Percentiles rank a stretch among this genome's conserved stretches.
Evolutionary conservation across 1,284 basidiomycete genomes (phyloP).

Genomic region (Boletus mariae): DNA sequence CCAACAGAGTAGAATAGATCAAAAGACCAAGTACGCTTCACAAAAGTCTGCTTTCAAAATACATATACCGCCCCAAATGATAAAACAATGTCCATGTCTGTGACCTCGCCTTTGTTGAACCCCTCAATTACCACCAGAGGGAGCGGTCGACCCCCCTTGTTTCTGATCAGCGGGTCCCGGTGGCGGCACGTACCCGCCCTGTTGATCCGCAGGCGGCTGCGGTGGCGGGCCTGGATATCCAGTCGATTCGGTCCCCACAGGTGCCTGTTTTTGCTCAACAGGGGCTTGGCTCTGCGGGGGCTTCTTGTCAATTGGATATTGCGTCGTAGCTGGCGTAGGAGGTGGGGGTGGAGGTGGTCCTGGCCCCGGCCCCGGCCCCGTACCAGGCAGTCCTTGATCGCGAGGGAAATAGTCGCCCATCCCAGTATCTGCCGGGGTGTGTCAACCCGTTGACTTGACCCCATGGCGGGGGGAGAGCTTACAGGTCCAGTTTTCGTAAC

Average conservation of each 20-base stretch:
- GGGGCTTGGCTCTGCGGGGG: constrained; percentile 7
- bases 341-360: background rate
- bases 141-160: background rate
- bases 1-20: background rate
- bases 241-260: background rate
- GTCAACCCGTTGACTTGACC: background rate
- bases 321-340: background rate
- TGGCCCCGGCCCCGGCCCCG: background rate
- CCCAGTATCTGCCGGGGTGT: constrained; percentile 11
- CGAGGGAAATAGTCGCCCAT: constrained; percentile 20
- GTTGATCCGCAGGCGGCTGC: background rate
- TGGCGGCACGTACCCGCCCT: background rate
- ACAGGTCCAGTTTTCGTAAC: constrained; percentile 63
- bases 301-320: background rate
- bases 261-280: constrained; percentile 9
- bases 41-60: background rate
- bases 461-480: constrained; percentile 22
- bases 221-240: background rate
- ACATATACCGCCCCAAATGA: background rate
- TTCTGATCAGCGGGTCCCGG: background rate
- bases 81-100: background rate
- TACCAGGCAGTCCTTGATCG: background rate
- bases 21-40: background rate
- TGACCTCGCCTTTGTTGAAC: background rate
- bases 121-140: background rate